These are phyloP conservation scores for Fusarium lateritium DNA, from an alignment of 2,329 filamentous ascomycete species.

Conservation along the genomic window DNA sequence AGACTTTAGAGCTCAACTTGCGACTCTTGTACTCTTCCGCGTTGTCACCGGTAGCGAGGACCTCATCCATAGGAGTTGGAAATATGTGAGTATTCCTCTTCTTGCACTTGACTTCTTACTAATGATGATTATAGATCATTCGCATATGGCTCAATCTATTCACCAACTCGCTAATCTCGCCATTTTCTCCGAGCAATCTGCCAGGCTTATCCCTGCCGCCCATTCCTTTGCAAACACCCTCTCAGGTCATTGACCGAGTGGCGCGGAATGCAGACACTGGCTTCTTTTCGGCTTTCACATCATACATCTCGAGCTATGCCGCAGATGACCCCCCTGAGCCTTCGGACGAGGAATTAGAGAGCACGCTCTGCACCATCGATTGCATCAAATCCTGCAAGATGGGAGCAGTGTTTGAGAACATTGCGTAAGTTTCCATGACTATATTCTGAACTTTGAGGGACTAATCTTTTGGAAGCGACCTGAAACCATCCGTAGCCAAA, in stretches of 20 bases:
- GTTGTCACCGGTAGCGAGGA: conserved; percentile 89
- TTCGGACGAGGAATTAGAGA: conserved; percentile 96
- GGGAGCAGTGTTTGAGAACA: conserved; percentile 84
- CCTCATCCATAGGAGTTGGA: conserved; percentile 83
- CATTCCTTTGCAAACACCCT: conserved; percentile 92
- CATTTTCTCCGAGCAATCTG: conserved; percentile 77
- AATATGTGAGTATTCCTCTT: conserved; percentile 71
- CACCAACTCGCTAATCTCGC: conserved; percentile 91
- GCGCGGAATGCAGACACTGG: conserved; percentile 84
- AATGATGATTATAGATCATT: conserved; percentile 73
- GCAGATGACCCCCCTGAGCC: conserved; percentile 98
- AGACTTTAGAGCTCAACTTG: conserved; percentile 93
- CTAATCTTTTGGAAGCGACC: conserved; percentile 50
- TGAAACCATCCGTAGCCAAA: conserved; percentile 53
- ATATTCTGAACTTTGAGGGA: background rate
- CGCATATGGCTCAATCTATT: conserved; percentile 97
- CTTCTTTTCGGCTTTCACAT: conserved; percentile 93
- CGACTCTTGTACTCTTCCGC: conserved; percentile 94
- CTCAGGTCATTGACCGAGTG: conserved; percentile 91
- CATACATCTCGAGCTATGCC: conserved; percentile 98
- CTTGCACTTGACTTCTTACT: conserved; percentile 5
- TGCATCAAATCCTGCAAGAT: conserved; percentile 93
- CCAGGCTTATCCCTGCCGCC: conserved; percentile 79
- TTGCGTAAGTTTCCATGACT: conserved; percentile 71
- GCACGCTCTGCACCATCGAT: conserved; percentile 93